These are phyloP conservation scores for Fusarium falciforme DNA, from an alignment of 2,329 filamentous ascomycete species.

Conservation along the genomic window DNA sequence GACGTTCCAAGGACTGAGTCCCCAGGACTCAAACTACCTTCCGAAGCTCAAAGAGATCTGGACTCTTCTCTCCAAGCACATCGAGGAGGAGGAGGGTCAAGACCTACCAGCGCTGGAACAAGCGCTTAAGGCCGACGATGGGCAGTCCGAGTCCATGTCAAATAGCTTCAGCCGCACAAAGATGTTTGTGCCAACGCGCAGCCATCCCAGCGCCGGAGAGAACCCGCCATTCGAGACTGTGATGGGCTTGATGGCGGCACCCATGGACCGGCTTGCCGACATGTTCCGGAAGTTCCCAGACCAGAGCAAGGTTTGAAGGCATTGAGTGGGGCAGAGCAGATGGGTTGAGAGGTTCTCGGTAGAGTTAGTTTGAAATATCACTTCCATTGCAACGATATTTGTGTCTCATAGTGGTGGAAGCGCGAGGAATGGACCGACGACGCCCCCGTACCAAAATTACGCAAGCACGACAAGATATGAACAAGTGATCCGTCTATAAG, in stretches of 20 bases:
- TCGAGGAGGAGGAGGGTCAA: conserved; percentile 61
- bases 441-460: too few species aligned
- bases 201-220: conserved; percentile 62
- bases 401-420: too few species aligned
- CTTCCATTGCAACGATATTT: too few species aligned
- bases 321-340: background rate
- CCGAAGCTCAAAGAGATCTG: conserved; percentile 57
- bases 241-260: conserved; percentile 64
- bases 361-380: too few species aligned
- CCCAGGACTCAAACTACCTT: conserved; percentile 55
- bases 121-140: conserved; percentile 43
- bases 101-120: conserved; percentile 62
- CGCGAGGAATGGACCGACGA: too few species aligned
- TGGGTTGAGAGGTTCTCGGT: too few species aligned
- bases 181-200: conserved; percentile 62
- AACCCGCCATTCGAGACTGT: conserved; percentile 67
- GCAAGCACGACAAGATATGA: too few species aligned
- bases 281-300: conserved; percentile 63
- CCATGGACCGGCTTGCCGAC: conserved; percentile 66
- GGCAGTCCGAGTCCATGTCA: conserved; percentile 50
- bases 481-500: too few species aligned
- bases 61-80: conserved; percentile 57
- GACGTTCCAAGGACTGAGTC: conserved; percentile 59
- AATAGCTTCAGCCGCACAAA: conserved; percentile 63
- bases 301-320: background rate